Conservation (phyloP, 768 basidiomycete genomes). For the Amanita jacksonii region DNA sequence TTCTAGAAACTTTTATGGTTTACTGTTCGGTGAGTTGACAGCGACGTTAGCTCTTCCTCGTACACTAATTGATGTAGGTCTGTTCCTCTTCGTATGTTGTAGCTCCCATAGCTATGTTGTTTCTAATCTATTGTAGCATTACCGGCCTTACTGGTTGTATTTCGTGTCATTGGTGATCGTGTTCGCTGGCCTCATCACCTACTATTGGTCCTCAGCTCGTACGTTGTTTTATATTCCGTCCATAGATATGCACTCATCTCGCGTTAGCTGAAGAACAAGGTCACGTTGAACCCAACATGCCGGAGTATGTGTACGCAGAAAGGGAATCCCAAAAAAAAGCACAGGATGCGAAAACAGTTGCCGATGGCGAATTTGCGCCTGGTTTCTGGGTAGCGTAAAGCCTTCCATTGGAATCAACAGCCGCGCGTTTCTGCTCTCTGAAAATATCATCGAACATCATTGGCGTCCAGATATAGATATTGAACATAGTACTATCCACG, state of each 20-base stretch:
- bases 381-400: too few relatives aligned
- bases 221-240: conserved; percentile 21
- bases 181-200: conserved; percentile 63
- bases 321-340: too few relatives aligned
- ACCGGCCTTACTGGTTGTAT: conserved; percentile 83
- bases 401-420: too few relatives aligned
- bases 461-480: too few relatives aligned
- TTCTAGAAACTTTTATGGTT: conserved; percentile 80
- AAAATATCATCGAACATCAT: too few relatives aligned
- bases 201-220: conserved; percentile 85
- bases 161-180: conserved; percentile 71
- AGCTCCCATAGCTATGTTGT: background rate
- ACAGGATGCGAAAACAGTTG: too few relatives aligned
- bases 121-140: conserved; percentile 43
- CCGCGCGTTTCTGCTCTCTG: too few relatives aligned
- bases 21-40: conserved; percentile 52
- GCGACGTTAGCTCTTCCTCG: background rate
- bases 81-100: conserved; percentile 40
- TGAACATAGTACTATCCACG: too few relatives aligned
- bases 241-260: background rate
- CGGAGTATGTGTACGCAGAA: conserved; percentile 61
- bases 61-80: conserved; percentile 20
- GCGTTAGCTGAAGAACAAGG: conserved; percentile 65
- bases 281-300: conserved; percentile 45
- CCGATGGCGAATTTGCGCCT: too few relatives aligned